Evolutionary conservation across 352 stramenopile genomes (phyloP), one percentile per base, ranked within the genome.

Genomic region (Pythium folliculosum): DNA sequence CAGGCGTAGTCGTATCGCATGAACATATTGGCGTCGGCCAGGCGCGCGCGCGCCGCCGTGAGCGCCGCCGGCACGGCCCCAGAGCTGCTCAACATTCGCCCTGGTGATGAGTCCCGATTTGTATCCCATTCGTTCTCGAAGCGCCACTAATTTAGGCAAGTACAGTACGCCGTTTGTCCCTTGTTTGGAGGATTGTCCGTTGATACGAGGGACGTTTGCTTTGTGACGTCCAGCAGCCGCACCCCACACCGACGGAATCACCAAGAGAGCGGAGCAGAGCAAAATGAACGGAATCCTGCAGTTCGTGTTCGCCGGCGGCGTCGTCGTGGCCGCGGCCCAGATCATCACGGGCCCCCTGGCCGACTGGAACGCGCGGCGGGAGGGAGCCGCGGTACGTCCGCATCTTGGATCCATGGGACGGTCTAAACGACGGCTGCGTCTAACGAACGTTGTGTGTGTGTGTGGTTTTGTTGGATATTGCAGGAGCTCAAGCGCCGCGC

Each of bases 1-100:
- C 87, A 95, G 1, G 87, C 87, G 61, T 95, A 95, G 61, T 95
- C 87, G 59, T 95, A 92, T 58, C 87, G 84, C 85, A 95, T 95
- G 60, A 86, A 78, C 59, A 92, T 74, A 13, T 78, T 76, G 25
- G 81, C 66, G 32, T 64, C 69, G 27, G 83, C 37, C 27, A 92
- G 76, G 19, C 77, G 81, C 71, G 84, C 73, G 53, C 84, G 84
- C 69, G 70, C 76, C 5, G 64, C 69, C 63, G 60, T 37, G 74
- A 62, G 27, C 40, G 32, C 13, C 43, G 32, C 35, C 55, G 59
- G 25, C 21, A 47, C 35, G 35, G 21, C 53, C 4, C 55, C 52
- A 13, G 32, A 9, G 32, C 32, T 37, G 32, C 32, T 37, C 32
- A 37, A 10, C 32, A 37, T 40, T 40, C 1, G 3, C 35, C 35